phyloP scores from a whole-genome alignment of 331 rosid species.

The Rhamnella rubrinervis region DNA sequence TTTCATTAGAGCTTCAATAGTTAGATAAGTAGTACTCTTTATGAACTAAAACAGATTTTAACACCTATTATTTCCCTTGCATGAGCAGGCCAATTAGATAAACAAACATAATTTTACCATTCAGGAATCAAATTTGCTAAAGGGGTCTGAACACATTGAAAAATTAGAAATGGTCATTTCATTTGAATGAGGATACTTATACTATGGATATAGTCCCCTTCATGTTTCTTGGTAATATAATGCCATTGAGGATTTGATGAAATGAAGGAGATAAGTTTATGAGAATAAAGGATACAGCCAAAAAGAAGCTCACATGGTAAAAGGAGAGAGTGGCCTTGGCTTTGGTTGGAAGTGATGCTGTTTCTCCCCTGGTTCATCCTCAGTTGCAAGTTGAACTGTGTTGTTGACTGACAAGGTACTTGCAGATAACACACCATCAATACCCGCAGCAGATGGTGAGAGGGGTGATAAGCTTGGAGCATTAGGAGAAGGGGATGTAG shows the following conservation, averaged over 20 bases:
- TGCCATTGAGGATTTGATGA: no score
- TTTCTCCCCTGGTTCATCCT: constrained; percentile 29
- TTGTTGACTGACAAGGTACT: constrained; percentile 33
- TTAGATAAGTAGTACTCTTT: not conserved
- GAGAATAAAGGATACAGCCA: constrained; percentile 2
- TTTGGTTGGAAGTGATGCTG: constrained; percentile 39
- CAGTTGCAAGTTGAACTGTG: constrained; percentile 32
- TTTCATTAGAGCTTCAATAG: not conserved
- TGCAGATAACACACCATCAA: constrained; percentile 16
- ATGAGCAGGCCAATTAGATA: no score
- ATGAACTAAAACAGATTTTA: no score
- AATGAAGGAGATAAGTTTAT: no score
- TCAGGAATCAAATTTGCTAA: no score
- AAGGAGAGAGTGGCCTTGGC: constrained; percentile 72
- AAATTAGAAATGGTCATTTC: no score
- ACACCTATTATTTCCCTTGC: no score
- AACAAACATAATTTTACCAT: no score
- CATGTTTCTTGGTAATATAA: not conserved
- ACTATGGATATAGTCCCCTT: not conserved
- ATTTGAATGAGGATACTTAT: not conserved
- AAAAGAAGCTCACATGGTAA: constrained; percentile 54
- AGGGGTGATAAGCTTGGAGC: constrained; percentile 36
- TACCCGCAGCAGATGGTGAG: constrained; percentile 28
- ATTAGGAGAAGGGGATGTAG: constrained; percentile 77
- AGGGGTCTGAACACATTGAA: no score